Evolutionary conservation across 768 basidiomycete genomes (phyloP), one percentile per base, ranked within the genome.

Genomic region (Suillus placidus): DNA sequence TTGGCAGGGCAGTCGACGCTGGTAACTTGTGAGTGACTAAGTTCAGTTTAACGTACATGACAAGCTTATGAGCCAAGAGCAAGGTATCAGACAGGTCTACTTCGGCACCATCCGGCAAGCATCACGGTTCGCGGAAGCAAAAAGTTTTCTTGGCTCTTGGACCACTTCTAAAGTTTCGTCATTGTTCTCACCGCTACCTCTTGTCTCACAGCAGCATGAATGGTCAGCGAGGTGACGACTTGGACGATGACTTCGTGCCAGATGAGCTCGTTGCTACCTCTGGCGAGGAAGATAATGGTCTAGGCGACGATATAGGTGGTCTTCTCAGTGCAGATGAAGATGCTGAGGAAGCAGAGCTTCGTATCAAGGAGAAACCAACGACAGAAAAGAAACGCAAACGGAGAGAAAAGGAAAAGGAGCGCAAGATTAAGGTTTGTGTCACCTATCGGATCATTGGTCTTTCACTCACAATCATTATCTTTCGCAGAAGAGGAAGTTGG

Each of bases 161-260:
- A 47, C 40, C 26, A 30, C 13, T 60, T 60, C 58, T 60, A 40
- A 60, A 42, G 58, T 60, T 42, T 42, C 58, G 38, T 20, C 30
- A 42, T 38, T 62, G 57, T 60, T 66, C 61, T 62, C 68, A 68
- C 60, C 67, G 65, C 65, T 61, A 34, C 47, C 26, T 43, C 56
- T 47, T 61, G 58, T 43, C 51, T 64, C 61, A 66, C 64, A 60
- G 43, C 42, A 38, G 65, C 61, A 73, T 74, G 69, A 77, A 73
- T 71, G 71, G 65, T 54, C 76, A 80, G 77, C 82, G 81, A 67
- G 88, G 89, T 51, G 92, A 95, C 81, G 93, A 93, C 81, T 82
- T 95, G 23, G 92, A 91, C 57, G 94, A 95, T 74, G 90, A 94
- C 68, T 93, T 90, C 72, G 80, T 90, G 60, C 83, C 84, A 38